These are phyloP conservation scores for Pilasporangium apinafurcum DNA, from an alignment of 352 stramenopile genomes.

Conservation along the genomic window DNA sequence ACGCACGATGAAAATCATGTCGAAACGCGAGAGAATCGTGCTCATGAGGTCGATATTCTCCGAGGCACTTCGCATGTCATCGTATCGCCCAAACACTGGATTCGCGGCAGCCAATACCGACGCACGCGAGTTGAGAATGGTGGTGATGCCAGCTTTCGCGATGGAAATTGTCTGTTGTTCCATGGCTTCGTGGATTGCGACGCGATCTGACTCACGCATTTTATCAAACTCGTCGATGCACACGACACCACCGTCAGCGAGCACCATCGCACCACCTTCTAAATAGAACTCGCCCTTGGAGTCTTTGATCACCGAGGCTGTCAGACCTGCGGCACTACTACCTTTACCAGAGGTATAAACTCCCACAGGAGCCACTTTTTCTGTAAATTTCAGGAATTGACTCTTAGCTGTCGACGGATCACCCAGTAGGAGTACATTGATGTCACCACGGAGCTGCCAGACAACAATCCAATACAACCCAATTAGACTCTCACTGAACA, in stretches of 20 bases:
- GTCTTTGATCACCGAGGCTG: slow-evolving; percentile 94
- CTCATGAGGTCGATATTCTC: slow-evolving; percentile 99
- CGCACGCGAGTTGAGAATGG: slow-evolving; percentile 94
- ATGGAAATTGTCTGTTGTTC: slow-evolving; percentile 99
- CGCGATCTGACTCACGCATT: slow-evolving; percentile 91
- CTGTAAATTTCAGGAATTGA: slow-evolving; percentile 98
- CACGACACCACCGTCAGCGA: slow-evolving; percentile 97
- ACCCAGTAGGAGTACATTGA: slow-evolving; percentile 97
- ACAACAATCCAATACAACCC: not conserved
- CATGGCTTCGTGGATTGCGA: slow-evolving; percentile 99
- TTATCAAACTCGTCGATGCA: slow-evolving; percentile 99
- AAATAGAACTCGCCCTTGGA: slow-evolving; percentile 97
- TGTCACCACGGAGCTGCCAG: slow-evolving; percentile 90
- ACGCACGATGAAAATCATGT: slow-evolving; percentile 99
- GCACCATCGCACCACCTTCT: slow-evolving; percentile 96
- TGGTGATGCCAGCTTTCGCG: slow-evolving; percentile 98
- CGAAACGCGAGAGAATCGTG: slow-evolving; percentile 98
- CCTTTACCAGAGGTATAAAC: slow-evolving; percentile 99
- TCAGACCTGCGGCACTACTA: slow-evolving; percentile 95
- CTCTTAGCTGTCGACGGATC: slow-evolving; percentile 98
- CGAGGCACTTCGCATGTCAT: slow-evolving; percentile 96
- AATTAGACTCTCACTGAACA: not conserved
- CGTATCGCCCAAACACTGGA: slow-evolving; percentile 97
- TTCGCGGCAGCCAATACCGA: slow-evolving; percentile 96
- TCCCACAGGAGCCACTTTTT: slow-evolving; percentile 94